These are phyloP conservation scores for Neltuma alba DNA, from an alignment of 306 rosid genomes.

Conservation along the genomic window DNA sequence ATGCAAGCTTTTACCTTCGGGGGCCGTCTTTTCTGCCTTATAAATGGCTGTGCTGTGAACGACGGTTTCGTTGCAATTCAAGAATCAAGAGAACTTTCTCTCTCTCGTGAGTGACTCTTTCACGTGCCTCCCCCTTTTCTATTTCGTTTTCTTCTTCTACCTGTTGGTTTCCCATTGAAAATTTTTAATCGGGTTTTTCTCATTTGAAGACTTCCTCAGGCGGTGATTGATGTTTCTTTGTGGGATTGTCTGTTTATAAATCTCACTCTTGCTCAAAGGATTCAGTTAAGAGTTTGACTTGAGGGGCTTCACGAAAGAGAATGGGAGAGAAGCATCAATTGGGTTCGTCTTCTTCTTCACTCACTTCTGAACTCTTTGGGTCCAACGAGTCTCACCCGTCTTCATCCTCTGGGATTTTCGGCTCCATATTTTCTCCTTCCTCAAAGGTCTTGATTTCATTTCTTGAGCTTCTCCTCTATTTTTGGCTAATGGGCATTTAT, in stretches of 20 bases:
- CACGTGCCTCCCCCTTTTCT: slow-evolving; percentile 57
- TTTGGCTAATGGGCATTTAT: slow-evolving; percentile 23
- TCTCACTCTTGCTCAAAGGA: slow-evolving; percentile 10
- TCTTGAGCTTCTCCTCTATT: background rate
- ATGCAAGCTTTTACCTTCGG: background rate
- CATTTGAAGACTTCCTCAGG: slow-evolving; percentile 17
- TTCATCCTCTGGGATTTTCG: slow-evolving; percentile 62
- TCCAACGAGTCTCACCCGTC: slow-evolving; percentile 49
- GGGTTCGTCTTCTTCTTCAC: slow-evolving; percentile 62
- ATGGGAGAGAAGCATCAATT: slow-evolving; percentile 69
- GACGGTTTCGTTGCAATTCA: slow-evolving; percentile 42
- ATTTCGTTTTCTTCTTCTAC: slow-evolving; percentile 1
- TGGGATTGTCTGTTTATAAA: slow-evolving; percentile 6
- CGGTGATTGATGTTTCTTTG: slow-evolving; percentile 46
- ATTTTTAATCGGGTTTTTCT: slow-evolving; percentile 38
- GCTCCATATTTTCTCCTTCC: slow-evolving; percentile 58
- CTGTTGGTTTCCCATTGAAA: slow-evolving; percentile 44
- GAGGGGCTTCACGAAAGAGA: slow-evolving; percentile 23
- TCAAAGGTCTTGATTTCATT: slow-evolving; percentile 50
- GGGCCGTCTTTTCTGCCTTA: slow-evolving; percentile 38
- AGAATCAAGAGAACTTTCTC: background rate
- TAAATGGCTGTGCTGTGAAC: slow-evolving; percentile 42
- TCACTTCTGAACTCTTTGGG: slow-evolving; percentile 78
- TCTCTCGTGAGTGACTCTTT: slow-evolving; percentile 34
- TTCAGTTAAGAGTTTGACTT: slow-evolving; percentile 23